Conservation (phyloP, 2,329 filamentous ascomycete species). For the Monosporascus sp. region DNA sequence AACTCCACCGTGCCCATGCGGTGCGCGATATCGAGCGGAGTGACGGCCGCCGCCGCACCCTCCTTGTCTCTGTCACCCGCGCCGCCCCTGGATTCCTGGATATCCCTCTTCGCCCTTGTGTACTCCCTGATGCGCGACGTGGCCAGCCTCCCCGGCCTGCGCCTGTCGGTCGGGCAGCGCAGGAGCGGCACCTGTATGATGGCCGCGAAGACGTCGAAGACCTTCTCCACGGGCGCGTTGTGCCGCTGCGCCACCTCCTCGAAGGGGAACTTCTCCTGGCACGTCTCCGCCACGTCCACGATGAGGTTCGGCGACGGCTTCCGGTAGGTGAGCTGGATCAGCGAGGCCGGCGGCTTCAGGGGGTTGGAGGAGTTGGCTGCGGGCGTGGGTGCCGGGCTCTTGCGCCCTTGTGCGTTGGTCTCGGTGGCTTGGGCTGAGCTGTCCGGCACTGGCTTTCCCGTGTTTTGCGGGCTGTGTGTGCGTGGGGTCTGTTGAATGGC, state of each 20-base stretch:
- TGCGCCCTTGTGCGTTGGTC: not conserved
- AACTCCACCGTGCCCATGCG: conserved; percentile 17
- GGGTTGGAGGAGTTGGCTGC: conserved; percentile 2
- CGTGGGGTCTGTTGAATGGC: conserved; percentile 2
- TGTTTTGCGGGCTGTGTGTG: too few relatives aligned
- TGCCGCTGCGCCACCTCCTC: conserved; percentile 40
- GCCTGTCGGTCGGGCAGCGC: conserved; percentile 39
- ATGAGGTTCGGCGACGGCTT: conserved; percentile 35
- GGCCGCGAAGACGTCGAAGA: conserved; percentile 42
- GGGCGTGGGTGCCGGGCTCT: not conserved
- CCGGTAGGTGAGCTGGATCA: conserved; percentile 25
- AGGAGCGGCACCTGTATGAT: conserved; percentile 44
- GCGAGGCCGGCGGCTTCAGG: conserved; percentile 18
- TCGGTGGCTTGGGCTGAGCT: too few relatives aligned
- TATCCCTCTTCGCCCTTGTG: conserved; percentile 34
- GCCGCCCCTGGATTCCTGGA: conserved; percentile 12
- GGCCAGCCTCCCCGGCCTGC: conserved; percentile 35
- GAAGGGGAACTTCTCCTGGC: conserved; percentile 41
- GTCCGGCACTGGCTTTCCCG: too few relatives aligned
- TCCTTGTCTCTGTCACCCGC: not conserved
- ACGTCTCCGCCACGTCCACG: conserved; percentile 45
- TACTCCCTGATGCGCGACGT: conserved; percentile 38
- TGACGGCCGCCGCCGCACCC: conserved; percentile 4
- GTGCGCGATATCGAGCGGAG: conserved; percentile 17
- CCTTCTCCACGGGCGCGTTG: conserved; percentile 34